Conservation (phyloP, 805 yeast genomes). For the Vanderwaltozyma polyspora region DNA sequence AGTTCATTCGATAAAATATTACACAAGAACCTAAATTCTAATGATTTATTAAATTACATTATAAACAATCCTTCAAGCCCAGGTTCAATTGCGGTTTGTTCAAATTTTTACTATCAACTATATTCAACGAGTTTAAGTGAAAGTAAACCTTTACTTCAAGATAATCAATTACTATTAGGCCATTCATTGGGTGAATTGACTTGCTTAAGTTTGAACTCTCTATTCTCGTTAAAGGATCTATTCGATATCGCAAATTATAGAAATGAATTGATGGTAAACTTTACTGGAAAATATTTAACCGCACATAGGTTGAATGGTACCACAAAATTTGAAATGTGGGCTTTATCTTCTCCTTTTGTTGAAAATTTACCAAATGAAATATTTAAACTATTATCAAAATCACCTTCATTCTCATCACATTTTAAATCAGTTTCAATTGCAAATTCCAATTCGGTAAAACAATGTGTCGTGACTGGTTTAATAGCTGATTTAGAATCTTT, state of each 20-base stretch:
- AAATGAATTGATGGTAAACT: conserved; percentile 25
- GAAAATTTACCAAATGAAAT: conserved; percentile 13
- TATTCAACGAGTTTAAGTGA: conserved; percentile 1
- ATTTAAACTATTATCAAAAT: conserved; percentile 2
- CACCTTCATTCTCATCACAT: conserved; percentile 1
- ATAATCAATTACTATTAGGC: conserved; percentile 16
- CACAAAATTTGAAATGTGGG: conserved; percentile 24
- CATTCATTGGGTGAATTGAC: conserved; percentile 29
- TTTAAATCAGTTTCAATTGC: conserved; percentile 17
- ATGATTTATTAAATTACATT: conserved; percentile 14
- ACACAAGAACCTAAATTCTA: conserved; percentile 12
- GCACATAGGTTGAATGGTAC: conserved; percentile 18
- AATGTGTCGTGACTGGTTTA: conserved; percentile 26
- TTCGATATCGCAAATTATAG: conserved; percentile 25
- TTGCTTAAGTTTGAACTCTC: conserved; percentile 19
- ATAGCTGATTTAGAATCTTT: conserved; percentile 19
- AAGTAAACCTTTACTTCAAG: not conserved
- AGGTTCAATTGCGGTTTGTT: conserved; percentile 25
- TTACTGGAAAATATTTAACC: conserved; percentile 18
- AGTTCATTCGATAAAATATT: conserved; percentile 12
- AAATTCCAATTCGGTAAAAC: conserved; percentile 24
- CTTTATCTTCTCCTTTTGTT: conserved; percentile 22
- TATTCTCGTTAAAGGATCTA: conserved; percentile 19
- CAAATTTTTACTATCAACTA: conserved; percentile 12
- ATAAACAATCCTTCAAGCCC: conserved; percentile 22